Percentiles rank a stretch among this genome's conserved stretches.
Evolutionary conservation across 208 protist genomes (phyloP).

Genomic region (Herpetomonas tarakana): DNA sequence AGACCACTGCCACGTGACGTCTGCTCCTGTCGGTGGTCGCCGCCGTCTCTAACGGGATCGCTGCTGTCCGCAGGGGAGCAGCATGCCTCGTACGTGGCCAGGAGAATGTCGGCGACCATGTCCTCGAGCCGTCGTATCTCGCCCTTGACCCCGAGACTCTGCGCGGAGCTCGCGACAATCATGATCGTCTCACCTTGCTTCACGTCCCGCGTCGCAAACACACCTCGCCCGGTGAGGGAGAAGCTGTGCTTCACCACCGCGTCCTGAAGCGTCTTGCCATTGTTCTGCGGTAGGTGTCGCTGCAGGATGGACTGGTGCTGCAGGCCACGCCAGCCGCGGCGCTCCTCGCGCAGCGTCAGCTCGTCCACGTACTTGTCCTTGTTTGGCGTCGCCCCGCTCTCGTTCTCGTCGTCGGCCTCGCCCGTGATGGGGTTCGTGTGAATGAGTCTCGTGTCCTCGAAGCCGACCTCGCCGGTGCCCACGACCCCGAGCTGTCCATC

Average conservation of each 20-base stretch:
- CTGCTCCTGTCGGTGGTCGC: constrained; percentile 1
- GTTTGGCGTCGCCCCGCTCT: background rate
- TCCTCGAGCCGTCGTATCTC: constrained; percentile 75
- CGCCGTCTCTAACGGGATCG: background rate
- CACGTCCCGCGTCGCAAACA: constrained; percentile 76
- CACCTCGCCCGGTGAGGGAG: constrained; percentile 67
- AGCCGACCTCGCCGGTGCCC: constrained; percentile 83
- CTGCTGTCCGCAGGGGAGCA: background rate
- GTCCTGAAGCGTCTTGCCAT: constrained; percentile 70
- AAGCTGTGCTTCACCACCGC: constrained; percentile 77
- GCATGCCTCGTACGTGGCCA: constrained; percentile 7
- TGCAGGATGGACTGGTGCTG: constrained; percentile 64
- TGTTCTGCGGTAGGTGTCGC: constrained; percentile 54
- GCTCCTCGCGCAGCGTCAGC: background rate
- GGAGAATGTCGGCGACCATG: constrained; percentile 53
- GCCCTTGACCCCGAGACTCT: constrained; percentile 75
- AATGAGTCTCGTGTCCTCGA: constrained; percentile 31
- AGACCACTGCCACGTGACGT: too few relatives aligned
- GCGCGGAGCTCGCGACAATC: constrained; percentile 77
- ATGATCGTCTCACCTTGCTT: constrained; percentile 76
- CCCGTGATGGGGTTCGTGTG: constrained; percentile 13
- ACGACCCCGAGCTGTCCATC: constrained; percentile 74
- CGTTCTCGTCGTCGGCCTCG: constrained; percentile 4
- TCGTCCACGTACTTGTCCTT: constrained; percentile 3
- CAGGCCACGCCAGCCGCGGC: constrained; percentile 47